A percentile compares a stretch with the other conserved stretches of the same genome.
Evolutionary conservation across 495 filamentous ascomycete species (phyloP).

Genomic region (Cercophora newfieldiana): DNA sequence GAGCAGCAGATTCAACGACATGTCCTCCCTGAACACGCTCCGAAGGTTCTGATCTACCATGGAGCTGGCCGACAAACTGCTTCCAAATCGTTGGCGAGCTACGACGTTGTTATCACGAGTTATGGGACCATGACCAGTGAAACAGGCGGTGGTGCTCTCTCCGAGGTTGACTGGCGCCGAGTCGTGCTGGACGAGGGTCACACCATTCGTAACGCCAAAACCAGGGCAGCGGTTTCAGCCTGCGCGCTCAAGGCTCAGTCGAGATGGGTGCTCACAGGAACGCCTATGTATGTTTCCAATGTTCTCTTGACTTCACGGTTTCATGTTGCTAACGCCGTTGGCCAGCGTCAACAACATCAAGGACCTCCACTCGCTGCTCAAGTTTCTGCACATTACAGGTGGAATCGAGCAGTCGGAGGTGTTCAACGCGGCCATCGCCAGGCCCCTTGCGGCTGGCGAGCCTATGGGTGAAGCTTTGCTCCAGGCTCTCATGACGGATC

Average conservation of each 20-base stretch:
- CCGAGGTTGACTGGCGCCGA: slow-evolving; percentile 73
- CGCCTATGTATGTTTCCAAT: slow-evolving; percentile 59
- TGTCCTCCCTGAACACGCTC: slow-evolving; percentile 56
- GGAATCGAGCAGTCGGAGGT: slow-evolving; percentile 73
- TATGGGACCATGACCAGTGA: slow-evolving; percentile 64
- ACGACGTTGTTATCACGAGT: slow-evolving; percentile 80
- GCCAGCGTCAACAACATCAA: slow-evolving; percentile 69
- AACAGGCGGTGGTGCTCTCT: slow-evolving; percentile 49
- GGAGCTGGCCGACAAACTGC: slow-evolving; percentile 58
- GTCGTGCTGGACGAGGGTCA: slow-evolving; percentile 89
- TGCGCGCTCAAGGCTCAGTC: slow-evolving; percentile 66
- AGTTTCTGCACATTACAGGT: slow-evolving; percentile 75
- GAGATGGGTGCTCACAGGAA: slow-evolving; percentile 82
- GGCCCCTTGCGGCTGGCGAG: slow-evolving; percentile 64
- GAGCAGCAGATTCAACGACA: slow-evolving; percentile 77
- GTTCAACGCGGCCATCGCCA: slow-evolving; percentile 73
- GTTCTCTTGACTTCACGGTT: background rate
- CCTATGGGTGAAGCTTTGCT: slow-evolving; percentile 58
- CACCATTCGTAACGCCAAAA: slow-evolving; percentile 74
- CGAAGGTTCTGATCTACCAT: slow-evolving; percentile 76
- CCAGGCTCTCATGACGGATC: slow-evolving; percentile 75
- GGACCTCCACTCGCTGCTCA: slow-evolving; percentile 78
- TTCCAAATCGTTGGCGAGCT: slow-evolving; percentile 55
- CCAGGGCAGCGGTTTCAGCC: slow-evolving; percentile 69
- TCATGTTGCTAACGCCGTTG: background rate